A percentile compares a stretch with the other conserved stretches of the same genome.
Evolutionary conservation across 169 alveolate genomes (phyloP).

Genomic region (Plasmodium coatneyi): DNA sequence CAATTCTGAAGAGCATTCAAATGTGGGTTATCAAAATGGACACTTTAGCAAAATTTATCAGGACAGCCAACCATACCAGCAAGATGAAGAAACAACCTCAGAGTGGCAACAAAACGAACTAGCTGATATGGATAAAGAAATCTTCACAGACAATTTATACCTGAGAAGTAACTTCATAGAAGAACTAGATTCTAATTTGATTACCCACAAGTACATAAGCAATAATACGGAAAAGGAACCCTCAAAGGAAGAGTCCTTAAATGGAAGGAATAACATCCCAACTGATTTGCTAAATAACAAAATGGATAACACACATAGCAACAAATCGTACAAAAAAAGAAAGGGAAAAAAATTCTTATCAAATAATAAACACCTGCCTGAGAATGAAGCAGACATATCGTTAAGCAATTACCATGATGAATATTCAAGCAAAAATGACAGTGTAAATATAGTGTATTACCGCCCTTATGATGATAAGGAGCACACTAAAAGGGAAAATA

Average conservation of each 20-base stretch:
- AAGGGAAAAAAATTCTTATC: background rate
- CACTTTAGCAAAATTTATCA: background rate
- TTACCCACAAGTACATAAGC: constrained; percentile 32
- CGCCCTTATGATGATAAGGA: background rate
- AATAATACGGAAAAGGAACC: background rate
- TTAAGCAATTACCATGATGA: background rate
- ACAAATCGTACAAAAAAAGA: background rate
- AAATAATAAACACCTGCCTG: background rate
- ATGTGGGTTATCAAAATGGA: background rate
- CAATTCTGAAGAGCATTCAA: background rate
- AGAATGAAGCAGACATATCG: constrained; percentile 5
- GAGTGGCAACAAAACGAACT: background rate
- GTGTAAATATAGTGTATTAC: background rate
- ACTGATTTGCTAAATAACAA: background rate
- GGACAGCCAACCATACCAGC: background rate
- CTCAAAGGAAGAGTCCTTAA: background rate
- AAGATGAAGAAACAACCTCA: background rate
- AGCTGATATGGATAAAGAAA: background rate
- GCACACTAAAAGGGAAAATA: background rate
- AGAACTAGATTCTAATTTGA: constrained; percentile 61
- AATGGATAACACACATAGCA: background rate
- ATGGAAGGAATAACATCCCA: background rate
- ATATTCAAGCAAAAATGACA: background rate
- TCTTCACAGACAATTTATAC: constrained; percentile 25
- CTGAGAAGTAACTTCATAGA: constrained; percentile 56